These are phyloP conservation scores for Cardiospermum halicacabum DNA, from an alignment of 345 rosid genomes.

Conservation along the genomic window DNA sequence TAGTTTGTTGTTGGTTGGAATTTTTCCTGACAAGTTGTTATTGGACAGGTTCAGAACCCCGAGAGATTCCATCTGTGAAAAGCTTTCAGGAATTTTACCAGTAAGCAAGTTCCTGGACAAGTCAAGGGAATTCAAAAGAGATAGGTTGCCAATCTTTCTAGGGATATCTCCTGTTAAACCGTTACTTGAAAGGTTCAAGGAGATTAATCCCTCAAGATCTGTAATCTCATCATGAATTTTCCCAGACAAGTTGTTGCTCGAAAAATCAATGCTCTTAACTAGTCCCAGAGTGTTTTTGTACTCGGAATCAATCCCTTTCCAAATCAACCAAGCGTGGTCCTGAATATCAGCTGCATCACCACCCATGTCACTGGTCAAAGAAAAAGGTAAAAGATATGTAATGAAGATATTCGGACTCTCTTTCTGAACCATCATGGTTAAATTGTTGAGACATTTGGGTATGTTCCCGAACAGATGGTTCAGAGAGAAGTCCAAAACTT, in stretches of 20 bases:
- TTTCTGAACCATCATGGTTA: constrained; percentile 17
- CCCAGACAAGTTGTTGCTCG: constrained; percentile 9
- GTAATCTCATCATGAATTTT: constrained; percentile 13
- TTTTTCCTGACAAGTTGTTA: constrained; percentile 15
- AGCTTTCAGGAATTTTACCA: constrained; percentile 21
- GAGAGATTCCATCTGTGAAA: constrained; percentile 13
- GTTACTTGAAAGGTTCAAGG: constrained; percentile 16
- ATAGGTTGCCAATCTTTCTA: constrained; percentile 10
- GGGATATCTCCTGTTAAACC: constrained; percentile 11
- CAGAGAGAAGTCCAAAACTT: constrained; percentile 17
- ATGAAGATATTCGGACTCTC: background rate
- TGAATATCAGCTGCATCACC: background rate
- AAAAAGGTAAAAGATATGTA: background rate
- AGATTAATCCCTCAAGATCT: constrained; percentile 6
- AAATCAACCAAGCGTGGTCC: background rate
- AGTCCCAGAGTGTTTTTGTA: background rate
- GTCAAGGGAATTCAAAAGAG: constrained; percentile 14
- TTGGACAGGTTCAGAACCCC: constrained; percentile 20
- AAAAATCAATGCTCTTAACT: background rate
- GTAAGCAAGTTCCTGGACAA: constrained; percentile 17
- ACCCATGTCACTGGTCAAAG: background rate
- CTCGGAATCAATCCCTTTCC: background rate
- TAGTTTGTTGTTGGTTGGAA: constrained; percentile 19
- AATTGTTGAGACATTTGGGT: constrained; percentile 16
- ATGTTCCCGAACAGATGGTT: constrained; percentile 15